Evolutionary conservation across 441 rosid genomes (phyloP).

Genomic region (Brassica balearica): DNA sequence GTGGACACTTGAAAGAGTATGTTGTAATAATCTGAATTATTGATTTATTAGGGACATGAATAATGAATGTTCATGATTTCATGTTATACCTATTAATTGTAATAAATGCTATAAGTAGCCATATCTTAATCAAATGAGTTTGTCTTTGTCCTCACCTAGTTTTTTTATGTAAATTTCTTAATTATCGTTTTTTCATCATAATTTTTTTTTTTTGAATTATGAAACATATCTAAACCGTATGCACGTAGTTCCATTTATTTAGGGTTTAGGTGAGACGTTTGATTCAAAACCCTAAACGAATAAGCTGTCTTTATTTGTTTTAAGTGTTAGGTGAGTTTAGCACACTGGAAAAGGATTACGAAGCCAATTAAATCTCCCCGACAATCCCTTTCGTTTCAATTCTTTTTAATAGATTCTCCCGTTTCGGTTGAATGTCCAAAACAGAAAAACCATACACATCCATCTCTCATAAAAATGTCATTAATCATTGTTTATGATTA

Average conservation of each 20-base stretch:
- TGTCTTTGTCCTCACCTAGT: slow-evolving; percentile 32
- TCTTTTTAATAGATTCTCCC: neutral
- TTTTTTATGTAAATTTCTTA: neutral
- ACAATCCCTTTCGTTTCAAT: slow-evolving; percentile 39
- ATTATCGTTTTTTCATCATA: too few relatives aligned
- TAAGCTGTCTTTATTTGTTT: slow-evolving; percentile 39
- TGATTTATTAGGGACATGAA: slow-evolving; percentile 26
- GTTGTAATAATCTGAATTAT: slow-evolving; percentile 34
- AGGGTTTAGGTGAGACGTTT: slow-evolving; percentile 44
- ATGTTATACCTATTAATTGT: slow-evolving; percentile 31
- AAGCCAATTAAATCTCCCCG: slow-evolving; percentile 47
- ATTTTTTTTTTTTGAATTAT: too few relatives aligned
- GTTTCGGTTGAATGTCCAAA: slow-evolving; percentile 34
- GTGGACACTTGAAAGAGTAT: slow-evolving; percentile 35
- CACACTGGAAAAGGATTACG: slow-evolving; percentile 32
- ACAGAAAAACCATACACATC: slow-evolving; percentile 13
- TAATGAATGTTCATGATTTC: slow-evolving; percentile 43
- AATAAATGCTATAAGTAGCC: slow-evolving; percentile 40
- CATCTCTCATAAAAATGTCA: slow-evolving; percentile 5
- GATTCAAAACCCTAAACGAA: slow-evolving; percentile 19
- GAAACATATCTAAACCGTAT: neutral
- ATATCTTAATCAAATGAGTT: slow-evolving; percentile 46
- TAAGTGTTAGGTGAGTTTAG: slow-evolving; percentile 46
- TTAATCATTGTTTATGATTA: slow-evolving; percentile 33
- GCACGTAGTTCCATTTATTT: slow-evolving; percentile 8